These are phyloP conservation scores for Phytophthora boehmeriae DNA, from an alignment of 352 stramenopile genomes.

Conservation along the genomic window DNA sequence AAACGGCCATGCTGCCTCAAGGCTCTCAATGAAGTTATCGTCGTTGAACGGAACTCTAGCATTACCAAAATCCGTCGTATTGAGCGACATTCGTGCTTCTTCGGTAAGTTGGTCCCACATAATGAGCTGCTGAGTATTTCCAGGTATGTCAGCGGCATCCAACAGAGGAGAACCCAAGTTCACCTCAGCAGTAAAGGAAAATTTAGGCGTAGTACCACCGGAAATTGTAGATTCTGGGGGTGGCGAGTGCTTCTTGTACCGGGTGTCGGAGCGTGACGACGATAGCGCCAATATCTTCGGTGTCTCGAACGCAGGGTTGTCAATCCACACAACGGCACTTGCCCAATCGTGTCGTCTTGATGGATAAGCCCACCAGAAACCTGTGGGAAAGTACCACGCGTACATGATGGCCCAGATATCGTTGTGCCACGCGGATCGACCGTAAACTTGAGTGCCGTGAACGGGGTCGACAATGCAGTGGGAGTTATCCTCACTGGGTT, in stretches of 20 bases:
- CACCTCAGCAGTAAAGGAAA: background rate
- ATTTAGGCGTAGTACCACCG: background rate
- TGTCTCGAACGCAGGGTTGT: slow-evolving; percentile 3
- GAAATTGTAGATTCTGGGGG: background rate
- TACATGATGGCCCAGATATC: background rate
- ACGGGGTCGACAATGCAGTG: background rate
- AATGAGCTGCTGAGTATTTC: background rate
- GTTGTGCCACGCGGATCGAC: background rate
- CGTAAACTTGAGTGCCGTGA: background rate
- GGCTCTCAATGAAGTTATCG: no score
- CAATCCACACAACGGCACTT: slow-evolving; percentile 14
- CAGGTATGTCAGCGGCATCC: background rate
- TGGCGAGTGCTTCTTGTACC: background rate
- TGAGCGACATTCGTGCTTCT: background rate
- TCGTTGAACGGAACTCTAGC: no score
- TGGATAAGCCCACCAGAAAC: background rate
- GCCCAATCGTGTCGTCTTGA: slow-evolving; percentile 6
- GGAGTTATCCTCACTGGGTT: background rate
- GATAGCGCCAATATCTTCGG: background rate
- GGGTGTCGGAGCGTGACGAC: background rate
- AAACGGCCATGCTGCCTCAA: no score
- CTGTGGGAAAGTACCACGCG: background rate
- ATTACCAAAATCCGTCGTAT: background rate
- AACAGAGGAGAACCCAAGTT: no score
- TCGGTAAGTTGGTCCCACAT: slow-evolving; percentile 1